Evolutionary conservation across 108 stramenopile genomes (phyloP).

Genomic region (Nitzschia putrida): DNA sequence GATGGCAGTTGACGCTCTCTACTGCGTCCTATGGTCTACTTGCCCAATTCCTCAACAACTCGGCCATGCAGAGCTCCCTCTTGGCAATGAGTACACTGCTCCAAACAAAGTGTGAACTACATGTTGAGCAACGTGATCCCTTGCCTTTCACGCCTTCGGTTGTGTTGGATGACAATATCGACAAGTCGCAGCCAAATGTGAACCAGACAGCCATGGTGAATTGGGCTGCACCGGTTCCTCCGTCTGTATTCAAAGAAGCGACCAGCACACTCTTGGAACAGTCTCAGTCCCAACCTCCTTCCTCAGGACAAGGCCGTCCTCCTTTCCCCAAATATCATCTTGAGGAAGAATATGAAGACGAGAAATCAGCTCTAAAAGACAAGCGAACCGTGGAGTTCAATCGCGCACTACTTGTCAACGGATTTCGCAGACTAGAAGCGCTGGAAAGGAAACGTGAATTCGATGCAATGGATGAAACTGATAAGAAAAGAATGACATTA

Average conservation of each 20-base stretch:
- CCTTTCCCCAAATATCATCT: constrained; percentile 80
- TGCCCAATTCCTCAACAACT: constrained; percentile 48
- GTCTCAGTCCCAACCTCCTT: background rate
- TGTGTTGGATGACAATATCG: constrained; percentile 59
- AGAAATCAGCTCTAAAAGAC: constrained; percentile 43
- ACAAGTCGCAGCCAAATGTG: constrained; percentile 8
- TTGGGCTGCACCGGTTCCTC: constrained; percentile 83
- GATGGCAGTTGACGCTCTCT: constrained; percentile 80
- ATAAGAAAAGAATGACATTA: background rate
- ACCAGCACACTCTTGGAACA: constrained; percentile 8
- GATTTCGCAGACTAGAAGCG: constrained; percentile 87
- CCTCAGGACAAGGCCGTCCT: constrained; percentile 30
- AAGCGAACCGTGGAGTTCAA: constrained; percentile 77
- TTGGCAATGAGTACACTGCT: constrained; percentile 80
- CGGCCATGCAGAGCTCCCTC: constrained; percentile 37
- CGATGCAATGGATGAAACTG: constrained; percentile 38
- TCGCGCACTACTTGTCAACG: constrained; percentile 77
- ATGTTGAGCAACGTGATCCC: constrained; percentile 82
- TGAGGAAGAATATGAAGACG: constrained; percentile 57
- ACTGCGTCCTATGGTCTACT: constrained; percentile 64
- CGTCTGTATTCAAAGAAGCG: constrained; percentile 25
- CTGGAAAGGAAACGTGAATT: constrained; percentile 82
- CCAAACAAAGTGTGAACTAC: constrained; percentile 83
- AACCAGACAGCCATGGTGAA: constrained; percentile 22
- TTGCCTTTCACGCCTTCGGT: constrained; percentile 73